Evolutionary conservation across 805 yeast species (phyloP).

Genomic region (Saturnispora serradocipensis): DNA sequence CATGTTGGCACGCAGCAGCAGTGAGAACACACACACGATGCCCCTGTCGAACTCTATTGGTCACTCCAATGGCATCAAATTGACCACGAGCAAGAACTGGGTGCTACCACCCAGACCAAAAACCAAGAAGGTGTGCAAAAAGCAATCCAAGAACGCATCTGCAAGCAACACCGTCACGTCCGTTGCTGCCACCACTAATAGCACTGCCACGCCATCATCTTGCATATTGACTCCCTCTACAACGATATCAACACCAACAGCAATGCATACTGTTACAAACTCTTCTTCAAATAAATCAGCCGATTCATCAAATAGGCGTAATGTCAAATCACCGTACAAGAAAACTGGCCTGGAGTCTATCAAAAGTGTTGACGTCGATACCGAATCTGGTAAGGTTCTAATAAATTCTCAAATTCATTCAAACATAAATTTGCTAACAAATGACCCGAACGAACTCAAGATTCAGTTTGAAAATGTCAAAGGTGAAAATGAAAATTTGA

Average conservation of each 20-base stretch:
- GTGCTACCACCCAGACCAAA: constrained; percentile 49
- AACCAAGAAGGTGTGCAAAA: constrained; percentile 17
- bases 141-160: constrained; percentile 1
- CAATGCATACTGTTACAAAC: neutral
- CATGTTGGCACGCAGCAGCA: neutral
- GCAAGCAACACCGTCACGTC: neutral
- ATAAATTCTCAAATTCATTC: constrained; percentile 30
- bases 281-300: neutral
- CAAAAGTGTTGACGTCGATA: constrained; percentile 11
- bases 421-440: constrained; percentile 26
- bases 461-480: constrained; percentile 34
- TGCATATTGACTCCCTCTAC: neutral
- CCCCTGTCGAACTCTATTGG: neutral
- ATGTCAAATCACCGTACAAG: neutral
- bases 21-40: neutral
- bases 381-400: constrained; percentile 14
- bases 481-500: constrained; percentile 35
- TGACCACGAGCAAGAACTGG: constrained; percentile 31
- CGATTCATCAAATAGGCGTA: neutral
- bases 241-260: neutral
- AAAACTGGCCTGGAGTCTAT: constrained; percentile 4
- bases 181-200: neutral
- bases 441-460: constrained; percentile 26
- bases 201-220: neutral
- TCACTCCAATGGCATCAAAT: constrained; percentile 6